phyloP scores from a whole-genome alignment of 2,329 filamentous ascomycete species.

The Exophiala sp. region DNA sequence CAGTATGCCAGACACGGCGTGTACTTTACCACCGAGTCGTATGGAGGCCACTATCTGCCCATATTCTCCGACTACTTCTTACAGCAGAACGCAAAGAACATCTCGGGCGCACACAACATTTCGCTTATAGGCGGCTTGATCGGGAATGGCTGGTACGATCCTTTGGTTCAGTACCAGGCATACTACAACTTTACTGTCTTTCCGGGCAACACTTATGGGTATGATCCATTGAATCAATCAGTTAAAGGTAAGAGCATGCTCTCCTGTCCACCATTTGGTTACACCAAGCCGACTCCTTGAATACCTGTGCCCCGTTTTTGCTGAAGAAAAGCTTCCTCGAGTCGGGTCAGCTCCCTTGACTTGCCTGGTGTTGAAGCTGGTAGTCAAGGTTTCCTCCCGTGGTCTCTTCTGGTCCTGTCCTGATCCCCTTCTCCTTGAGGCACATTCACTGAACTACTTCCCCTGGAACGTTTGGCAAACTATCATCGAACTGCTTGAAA shows the following conservation, averaged over 20 bases:
- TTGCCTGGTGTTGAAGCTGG: too few relatives aligned
- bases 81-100: constrained; percentile 33
- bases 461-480: too few relatives aligned
- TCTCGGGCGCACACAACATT: constrained; percentile 26
- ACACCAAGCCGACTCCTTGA: too few relatives aligned
- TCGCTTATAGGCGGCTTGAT: constrained; percentile 34
- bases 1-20: constrained; percentile 39
- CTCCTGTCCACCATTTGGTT: too few relatives aligned
- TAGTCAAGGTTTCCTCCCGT: too few relatives aligned
- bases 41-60: constrained; percentile 54
- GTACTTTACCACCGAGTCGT: constrained; percentile 51
- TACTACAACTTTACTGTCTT: constrained; percentile 38
- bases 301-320: too few relatives aligned
- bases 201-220: constrained; percentile 37
- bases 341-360: too few relatives aligned
- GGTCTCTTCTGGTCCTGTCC: too few relatives aligned
- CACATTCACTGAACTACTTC: too few relatives aligned
- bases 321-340: too few relatives aligned
- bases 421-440: too few relatives aligned
- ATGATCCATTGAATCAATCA: constrained; percentile 28
- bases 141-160: constrained; percentile 39
- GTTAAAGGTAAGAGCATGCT: constrained; percentile 35
- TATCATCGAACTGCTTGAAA: too few relatives aligned
- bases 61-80: constrained; percentile 43
- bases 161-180: constrained; percentile 36